Percentiles rank a stretch among this genome's conserved stretches.
Evolutionary conservation across 176 grass and related monocot species (phyloP).

Genomic region (Carex kokanica): DNA sequence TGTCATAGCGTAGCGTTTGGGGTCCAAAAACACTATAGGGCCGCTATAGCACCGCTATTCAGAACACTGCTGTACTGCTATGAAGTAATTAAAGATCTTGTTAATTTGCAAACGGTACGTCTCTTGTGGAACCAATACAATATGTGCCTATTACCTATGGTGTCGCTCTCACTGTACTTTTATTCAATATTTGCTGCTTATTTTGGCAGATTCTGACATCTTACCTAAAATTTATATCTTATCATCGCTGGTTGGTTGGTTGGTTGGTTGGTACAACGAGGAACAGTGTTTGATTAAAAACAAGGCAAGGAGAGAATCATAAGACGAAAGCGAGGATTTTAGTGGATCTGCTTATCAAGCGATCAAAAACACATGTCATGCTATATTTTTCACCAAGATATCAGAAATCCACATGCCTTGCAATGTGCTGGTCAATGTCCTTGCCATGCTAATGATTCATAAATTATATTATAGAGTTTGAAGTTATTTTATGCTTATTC

Average conservation of each 20-base stretch:
- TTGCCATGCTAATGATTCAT: too few relatives aligned
- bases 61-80: too few relatives aligned
- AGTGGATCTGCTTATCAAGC: slow-evolving; percentile 13
- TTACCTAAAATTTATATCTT: not conserved
- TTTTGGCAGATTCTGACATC: not conserved
- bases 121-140: too few relatives aligned
- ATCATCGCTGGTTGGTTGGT: not conserved
- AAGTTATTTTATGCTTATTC: too few relatives aligned
- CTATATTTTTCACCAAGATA: not conserved
- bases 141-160: too few relatives aligned
- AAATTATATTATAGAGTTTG: too few relatives aligned
- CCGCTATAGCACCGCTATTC: too few relatives aligned
- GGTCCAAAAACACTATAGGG: too few relatives aligned
- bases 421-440: too few relatives aligned
- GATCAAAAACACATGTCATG: not conserved
- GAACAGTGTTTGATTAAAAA: not conserved
- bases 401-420: not conserved
- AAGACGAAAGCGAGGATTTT: not conserved
- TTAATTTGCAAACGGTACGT: too few relatives aligned
- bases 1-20: too few relatives aligned
- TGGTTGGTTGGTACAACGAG: not conserved
- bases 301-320: not conserved
- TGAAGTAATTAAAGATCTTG: too few relatives aligned
- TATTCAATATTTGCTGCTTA: not conserved
- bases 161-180: not conserved